A percentile compares a stretch with the other conserved stretches of the same genome.
These are phyloP conservation scores for Rosa chinensis DNA, from an alignment of 306 rosid species.

Conservation along the genomic window DNA sequence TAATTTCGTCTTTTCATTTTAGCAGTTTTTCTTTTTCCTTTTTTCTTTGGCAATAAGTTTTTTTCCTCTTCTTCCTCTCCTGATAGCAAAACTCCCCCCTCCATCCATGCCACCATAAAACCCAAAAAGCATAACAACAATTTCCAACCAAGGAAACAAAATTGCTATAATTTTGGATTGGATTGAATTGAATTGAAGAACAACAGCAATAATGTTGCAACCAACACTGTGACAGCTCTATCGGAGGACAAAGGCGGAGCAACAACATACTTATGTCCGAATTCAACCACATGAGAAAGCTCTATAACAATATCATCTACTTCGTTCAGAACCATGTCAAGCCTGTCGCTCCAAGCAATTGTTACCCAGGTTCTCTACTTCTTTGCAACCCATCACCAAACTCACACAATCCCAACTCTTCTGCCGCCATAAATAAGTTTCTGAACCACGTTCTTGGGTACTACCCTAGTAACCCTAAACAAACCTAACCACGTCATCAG, in stretches of 20 bases:
- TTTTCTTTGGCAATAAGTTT: no score
- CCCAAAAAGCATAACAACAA: no score
- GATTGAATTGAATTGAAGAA: no score
- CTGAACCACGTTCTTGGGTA: conserved; percentile 57
- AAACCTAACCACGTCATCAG: conserved; percentile 24
- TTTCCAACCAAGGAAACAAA: no score
- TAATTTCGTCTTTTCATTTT: no score
- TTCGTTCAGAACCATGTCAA: conserved; percentile 94
- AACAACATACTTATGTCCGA: conserved; percentile 81
- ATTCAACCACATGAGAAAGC: conserved; percentile 87
- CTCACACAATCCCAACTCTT: conserved; percentile 11
- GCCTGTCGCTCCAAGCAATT: conserved; percentile 85
- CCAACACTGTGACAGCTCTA: conserved; percentile 57
- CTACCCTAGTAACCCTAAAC: conserved; percentile 50
- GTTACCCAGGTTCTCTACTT: conserved; percentile 63
- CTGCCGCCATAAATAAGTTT: conserved; percentile 49
- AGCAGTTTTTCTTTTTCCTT: no score
- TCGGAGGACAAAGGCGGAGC: conserved; percentile 87
- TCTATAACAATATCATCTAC: conserved; percentile 85
- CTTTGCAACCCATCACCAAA: conserved; percentile 33
- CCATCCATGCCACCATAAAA: no score
- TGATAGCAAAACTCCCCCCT: no score
- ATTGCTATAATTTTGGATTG: no score
- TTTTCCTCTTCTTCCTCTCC: no score
- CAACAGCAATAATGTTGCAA: conserved; percentile 12